Conservation (phyloP, 805 yeast genomes). For the Clavispora asparagi region DNA sequence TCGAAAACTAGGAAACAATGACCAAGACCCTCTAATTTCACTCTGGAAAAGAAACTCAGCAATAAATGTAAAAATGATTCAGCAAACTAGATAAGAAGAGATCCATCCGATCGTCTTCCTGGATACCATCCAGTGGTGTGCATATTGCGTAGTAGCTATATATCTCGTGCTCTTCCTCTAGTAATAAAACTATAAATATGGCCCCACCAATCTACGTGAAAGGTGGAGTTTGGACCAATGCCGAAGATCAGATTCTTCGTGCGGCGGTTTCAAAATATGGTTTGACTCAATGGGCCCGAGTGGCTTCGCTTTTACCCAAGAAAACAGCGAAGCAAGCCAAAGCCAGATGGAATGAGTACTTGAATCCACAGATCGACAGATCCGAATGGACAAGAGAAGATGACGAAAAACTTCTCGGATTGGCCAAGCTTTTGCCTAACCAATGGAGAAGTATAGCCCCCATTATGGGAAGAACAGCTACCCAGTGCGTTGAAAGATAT, state of each 20-base stretch:
- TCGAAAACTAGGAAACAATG: too few species aligned
- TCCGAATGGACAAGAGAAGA: conserved; percentile 69
- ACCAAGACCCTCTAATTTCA: too few species aligned
- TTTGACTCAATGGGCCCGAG: conserved; percentile 89
- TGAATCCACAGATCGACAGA: conserved; percentile 67
- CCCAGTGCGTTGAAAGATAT: conserved; percentile 81
- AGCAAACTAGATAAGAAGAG: too few species aligned
- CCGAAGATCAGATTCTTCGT: conserved; percentile 77
- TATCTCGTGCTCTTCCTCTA: not conserved
- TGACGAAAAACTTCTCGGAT: conserved; percentile 62
- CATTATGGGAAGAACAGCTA: conserved; percentile 76
- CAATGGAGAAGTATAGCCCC: conserved; percentile 95
- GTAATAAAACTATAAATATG: conserved; percentile 2
- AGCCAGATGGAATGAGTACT: conserved; percentile 86
- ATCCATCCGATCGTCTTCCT: not conserved
- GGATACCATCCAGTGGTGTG: not conserved
- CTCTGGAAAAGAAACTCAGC: too few species aligned
- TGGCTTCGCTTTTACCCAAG: conserved; percentile 76
- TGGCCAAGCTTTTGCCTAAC: conserved; percentile 74
- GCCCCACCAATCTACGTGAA: conserved; percentile 64
- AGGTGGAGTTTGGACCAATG: conserved; percentile 89
- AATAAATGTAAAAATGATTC: too few species aligned
- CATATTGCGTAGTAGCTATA: not conserved
- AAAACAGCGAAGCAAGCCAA: conserved; percentile 91
- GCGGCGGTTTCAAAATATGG: conserved; percentile 95